Percentiles rank a stretch among this genome's conserved stretches.
Evolutionary conservation across 2,329 filamentous ascomycete species (phyloP).

Genomic region (Cercospora sp.): DNA sequence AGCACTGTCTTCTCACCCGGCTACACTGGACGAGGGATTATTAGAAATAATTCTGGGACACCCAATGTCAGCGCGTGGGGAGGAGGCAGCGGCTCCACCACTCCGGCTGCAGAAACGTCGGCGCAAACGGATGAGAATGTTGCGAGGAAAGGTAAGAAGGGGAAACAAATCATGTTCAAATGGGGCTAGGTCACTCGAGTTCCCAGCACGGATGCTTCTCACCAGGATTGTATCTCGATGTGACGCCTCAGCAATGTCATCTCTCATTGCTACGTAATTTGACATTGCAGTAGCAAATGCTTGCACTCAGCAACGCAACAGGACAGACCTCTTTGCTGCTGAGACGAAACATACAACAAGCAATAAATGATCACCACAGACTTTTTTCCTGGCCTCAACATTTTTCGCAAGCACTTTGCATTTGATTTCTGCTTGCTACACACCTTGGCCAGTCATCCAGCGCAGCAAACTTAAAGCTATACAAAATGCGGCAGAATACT

Average conservation of each 20-base stretch:
- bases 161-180: slow-evolving; percentile 54
- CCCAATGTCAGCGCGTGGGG: slow-evolving; percentile 47
- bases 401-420: background rate
- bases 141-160: slow-evolving; percentile 53
- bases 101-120: slow-evolving; percentile 16
- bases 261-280: background rate
- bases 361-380: background rate
- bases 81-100: slow-evolving; percentile 32
- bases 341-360: background rate
- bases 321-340: background rate
- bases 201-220: background rate
- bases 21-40: slow-evolving; percentile 49
- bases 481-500: background rate
- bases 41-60: slow-evolving; percentile 45
- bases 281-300: background rate
- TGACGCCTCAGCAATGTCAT: background rate
- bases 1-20: slow-evolving; percentile 55
- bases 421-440: background rate
- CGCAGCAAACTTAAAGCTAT: background rate
- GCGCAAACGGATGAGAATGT: slow-evolving; percentile 30
- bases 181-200: slow-evolving; percentile 43
- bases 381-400: background rate
- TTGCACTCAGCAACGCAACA: background rate
- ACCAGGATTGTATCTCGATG: background rate
- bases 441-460: background rate